These are phyloP conservation scores for Neonothopanus nambi DNA, from an alignment of 1,284 basidiomycete genomes.

Conservation along the genomic window DNA sequence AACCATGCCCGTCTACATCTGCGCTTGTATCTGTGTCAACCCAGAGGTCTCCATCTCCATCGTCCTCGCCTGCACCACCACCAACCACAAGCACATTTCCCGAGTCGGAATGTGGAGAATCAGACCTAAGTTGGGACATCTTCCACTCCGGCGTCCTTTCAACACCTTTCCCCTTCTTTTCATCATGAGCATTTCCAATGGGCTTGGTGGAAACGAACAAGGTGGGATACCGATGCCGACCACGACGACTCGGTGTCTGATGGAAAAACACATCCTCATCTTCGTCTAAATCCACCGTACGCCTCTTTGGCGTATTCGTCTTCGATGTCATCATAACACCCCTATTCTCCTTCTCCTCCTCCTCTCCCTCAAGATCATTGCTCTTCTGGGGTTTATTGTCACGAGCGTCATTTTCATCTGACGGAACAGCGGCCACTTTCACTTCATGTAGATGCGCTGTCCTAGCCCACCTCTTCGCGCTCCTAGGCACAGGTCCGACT, in stretches of 20 bases:
- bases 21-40: conserved; percentile 29
- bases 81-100: too few relatives aligned
- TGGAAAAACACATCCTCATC: conserved; percentile 18
- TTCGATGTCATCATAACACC: not conserved
- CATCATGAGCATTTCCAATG: too few relatives aligned
- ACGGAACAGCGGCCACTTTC: conserved; percentile 22
- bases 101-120: too few relatives aligned
- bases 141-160: too few relatives aligned
- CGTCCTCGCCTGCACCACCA: conserved; percentile 10
- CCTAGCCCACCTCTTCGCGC: conserved; percentile 63
- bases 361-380: conserved; percentile 2
- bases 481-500: conserved; percentile 37
- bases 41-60: conserved; percentile 34
- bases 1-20: conserved; percentile 2
- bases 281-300: not conserved
- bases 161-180: too few relatives aligned
- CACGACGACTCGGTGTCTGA: conserved; percentile 6
- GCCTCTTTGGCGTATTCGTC: not conserved
- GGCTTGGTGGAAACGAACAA: too few relatives aligned
- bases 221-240: not conserved
- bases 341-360: conserved; percentile 5
- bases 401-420: not conserved
- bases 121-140: too few relatives aligned
- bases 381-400: not conserved
- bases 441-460: conserved; percentile 76